phyloP scores from a whole-genome alignment of 495 filamentous ascomycete species.

The Aspergillus incahuasiensis region DNA sequence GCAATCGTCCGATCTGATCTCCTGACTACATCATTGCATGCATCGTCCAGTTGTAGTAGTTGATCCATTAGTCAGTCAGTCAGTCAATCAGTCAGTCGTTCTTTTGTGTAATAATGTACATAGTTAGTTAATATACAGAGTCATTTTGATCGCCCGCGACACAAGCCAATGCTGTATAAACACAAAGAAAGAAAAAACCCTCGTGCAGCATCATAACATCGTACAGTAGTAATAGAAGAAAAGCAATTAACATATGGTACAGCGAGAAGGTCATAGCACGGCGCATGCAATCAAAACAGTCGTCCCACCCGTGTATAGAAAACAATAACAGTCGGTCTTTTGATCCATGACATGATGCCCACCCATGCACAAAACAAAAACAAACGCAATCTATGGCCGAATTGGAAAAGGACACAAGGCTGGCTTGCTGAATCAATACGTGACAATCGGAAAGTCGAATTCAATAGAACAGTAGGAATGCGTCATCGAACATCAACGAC shows the following conservation, averaged over 20 bases:
- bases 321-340: constrained; percentile 15
- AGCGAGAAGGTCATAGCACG: constrained; percentile 18
- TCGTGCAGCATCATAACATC: constrained; percentile 19
- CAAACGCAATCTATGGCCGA: constrained; percentile 4
- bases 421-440: constrained; percentile 16
- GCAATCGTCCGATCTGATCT: neutral
- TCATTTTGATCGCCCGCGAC: constrained; percentile 3
- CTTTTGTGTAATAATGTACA: neutral
- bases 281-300: constrained; percentile 6
- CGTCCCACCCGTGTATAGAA: constrained; percentile 8
- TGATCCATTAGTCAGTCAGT: neutral
- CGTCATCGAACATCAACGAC: constrained; percentile 15
- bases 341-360: constrained; percentile 16
- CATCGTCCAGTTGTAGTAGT: neutral
- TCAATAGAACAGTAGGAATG: constrained; percentile 7
- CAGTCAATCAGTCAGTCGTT: neutral
- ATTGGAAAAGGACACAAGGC: constrained; percentile 6
- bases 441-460: neutral
- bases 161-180: constrained; percentile 13
- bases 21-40: neutral
- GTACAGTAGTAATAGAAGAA: constrained; percentile 9
- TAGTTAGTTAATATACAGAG: neutral
- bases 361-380: neutral
- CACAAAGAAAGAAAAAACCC: neutral
- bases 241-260: constrained; percentile 19